These are phyloP conservation scores for Candolleomyces efflorescens DNA, from an alignment of 768 basidiomycete species.

Conservation along the genomic window DNA sequence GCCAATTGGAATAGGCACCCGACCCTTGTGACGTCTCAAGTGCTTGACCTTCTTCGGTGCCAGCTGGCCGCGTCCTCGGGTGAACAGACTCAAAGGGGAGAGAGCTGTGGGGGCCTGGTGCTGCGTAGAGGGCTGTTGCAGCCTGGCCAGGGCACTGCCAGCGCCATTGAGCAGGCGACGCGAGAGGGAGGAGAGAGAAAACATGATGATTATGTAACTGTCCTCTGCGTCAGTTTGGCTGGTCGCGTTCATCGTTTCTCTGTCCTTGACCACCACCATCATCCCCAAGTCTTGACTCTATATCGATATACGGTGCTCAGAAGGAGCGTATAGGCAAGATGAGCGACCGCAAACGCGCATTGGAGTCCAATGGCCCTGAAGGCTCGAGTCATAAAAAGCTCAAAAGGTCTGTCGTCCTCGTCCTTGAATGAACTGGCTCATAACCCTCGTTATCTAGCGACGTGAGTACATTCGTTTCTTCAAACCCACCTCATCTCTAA, in stretches of 20 bases:
- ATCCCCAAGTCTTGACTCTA: not conserved
- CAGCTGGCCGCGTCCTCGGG: constrained; percentile 55
- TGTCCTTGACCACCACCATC: not conserved
- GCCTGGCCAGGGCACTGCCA: constrained; percentile 8
- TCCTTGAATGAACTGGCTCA: constrained; percentile 8
- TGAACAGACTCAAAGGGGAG: constrained; percentile 32
- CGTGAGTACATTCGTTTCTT: constrained; percentile 50
- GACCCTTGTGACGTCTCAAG: constrained; percentile 87
- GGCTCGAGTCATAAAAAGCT: constrained; percentile 49
- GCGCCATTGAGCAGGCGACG: constrained; percentile 21
- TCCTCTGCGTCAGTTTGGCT: not conserved
- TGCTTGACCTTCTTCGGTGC: constrained; percentile 83
- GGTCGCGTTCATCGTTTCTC: not conserved
- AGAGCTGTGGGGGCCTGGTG: constrained; percentile 22
- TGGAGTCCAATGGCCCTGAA: constrained; percentile 49
- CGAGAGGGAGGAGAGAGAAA: constrained; percentile 39
- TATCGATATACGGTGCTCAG: no score
- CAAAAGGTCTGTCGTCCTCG: constrained; percentile 52
- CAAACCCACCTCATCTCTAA: constrained; percentile 31
- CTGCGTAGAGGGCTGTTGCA: constrained; percentile 14
- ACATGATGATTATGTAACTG: constrained; percentile 32
- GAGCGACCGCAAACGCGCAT: constrained; percentile 64
- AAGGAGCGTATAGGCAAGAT: constrained; percentile 29
- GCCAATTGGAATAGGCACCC: constrained; percentile 79
- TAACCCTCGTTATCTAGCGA: constrained; percentile 41